Percentiles rank a stretch among this genome's conserved stretches.
phyloP scores from a whole-genome alignment of 2,329 filamentous ascomycete species.

The Claviceps maximensis region DNA sequence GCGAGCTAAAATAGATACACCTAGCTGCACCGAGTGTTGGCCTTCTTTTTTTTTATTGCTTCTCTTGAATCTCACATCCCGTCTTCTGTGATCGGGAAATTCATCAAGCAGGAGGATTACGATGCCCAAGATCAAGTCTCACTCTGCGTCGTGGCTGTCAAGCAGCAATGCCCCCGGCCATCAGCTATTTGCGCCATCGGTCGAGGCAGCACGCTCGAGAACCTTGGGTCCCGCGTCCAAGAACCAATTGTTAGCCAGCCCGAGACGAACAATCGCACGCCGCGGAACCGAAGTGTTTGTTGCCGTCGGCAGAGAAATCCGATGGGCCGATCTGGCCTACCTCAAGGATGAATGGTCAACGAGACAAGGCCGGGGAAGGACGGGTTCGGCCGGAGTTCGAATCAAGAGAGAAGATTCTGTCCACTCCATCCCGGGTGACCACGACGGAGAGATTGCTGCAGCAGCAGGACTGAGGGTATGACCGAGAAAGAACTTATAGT shows the following conservation, averaged over 20 bases:
- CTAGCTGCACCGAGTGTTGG: neutral
- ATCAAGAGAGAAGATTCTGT: conserved; percentile 37
- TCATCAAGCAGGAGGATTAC: conserved; percentile 1
- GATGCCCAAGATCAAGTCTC: conserved; percentile 80
- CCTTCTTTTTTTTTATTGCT: neutral
- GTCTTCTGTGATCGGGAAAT: too few relatives aligned
- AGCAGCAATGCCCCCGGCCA: conserved; percentile 58
- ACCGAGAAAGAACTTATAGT: too few relatives aligned
- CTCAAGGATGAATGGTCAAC: conserved; percentile 50
- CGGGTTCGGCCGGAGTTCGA: conserved; percentile 18
- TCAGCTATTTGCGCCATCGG: conserved; percentile 53
- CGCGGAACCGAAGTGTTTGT: conserved; percentile 82
- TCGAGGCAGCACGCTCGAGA: conserved; percentile 26
- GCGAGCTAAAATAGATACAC: neutral
- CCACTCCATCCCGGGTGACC: conserved; percentile 21
- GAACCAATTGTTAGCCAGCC: conserved; percentile 32
- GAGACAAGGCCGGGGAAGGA: conserved; percentile 16
- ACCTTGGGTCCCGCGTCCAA: conserved; percentile 25
- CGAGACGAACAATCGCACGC: conserved; percentile 58
- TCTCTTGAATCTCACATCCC: neutral
- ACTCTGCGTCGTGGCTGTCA: conserved; percentile 78
- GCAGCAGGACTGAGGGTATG: conserved; percentile 20
- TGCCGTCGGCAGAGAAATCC: conserved; percentile 75
- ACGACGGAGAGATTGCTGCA: conserved; percentile 12
- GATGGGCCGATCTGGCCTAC: conserved; percentile 76